These are phyloP conservation scores for Plasmodium knowlesi DNA, from an alignment of 169 alveolate species.

Conservation along the genomic window DNA sequence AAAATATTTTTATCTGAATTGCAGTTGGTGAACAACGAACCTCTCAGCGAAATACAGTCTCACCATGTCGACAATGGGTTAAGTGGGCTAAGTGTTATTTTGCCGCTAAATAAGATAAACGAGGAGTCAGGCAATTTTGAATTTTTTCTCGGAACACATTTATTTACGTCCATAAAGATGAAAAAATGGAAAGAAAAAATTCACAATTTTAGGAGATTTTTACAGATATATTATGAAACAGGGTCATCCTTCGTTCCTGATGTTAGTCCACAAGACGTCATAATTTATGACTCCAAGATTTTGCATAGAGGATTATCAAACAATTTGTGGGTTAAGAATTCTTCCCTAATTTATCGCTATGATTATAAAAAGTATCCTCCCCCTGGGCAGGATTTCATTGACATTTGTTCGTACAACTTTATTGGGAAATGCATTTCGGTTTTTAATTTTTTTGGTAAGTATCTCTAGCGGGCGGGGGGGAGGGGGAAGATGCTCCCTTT, in stretches of 20 bases:
- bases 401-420: conserved; percentile 40
- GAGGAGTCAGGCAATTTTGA: conserved; percentile 68
- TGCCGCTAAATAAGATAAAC: conserved; percentile 46
- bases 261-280: conserved; percentile 40
- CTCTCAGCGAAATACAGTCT: conserved; percentile 49
- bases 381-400: conserved; percentile 72
- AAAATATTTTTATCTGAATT: conserved; percentile 58
- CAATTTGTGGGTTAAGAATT: conserved; percentile 57
- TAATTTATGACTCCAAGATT: conserved; percentile 61
- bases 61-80: conserved; percentile 70
- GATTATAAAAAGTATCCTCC: conserved; percentile 67
- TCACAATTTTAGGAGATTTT: conserved; percentile 21
- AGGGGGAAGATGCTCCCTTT: neutral
- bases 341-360: conserved; percentile 64
- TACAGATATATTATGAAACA: conserved; percentile 44
- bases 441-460: conserved; percentile 31
- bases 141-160: conserved; percentile 66
- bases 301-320: conserved; percentile 67
- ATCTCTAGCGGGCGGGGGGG: neutral
- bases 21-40: conserved; percentile 63
- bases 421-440: conserved; percentile 66
- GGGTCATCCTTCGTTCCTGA: conserved; percentile 65
- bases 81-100: conserved; percentile 38
- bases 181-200: conserved; percentile 11
- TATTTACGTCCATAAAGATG: conserved; percentile 45